These are phyloP conservation scores for Dimargaris verticillata DNA, from an alignment of 192 early-diverging fungal species.

Conservation along the genomic window DNA sequence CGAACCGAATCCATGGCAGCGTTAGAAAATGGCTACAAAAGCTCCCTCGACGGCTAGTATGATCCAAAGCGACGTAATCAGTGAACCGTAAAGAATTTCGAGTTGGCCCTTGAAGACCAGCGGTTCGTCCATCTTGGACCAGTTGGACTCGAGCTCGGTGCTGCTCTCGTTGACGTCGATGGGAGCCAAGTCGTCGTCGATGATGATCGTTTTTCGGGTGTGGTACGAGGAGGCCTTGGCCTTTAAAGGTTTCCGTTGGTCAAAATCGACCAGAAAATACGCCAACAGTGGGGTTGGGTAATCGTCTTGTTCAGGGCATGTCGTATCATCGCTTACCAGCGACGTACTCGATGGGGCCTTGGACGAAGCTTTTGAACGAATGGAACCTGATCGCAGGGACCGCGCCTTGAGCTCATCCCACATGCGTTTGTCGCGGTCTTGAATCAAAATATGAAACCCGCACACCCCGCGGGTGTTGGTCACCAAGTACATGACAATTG, in stretches of 20 bases:
- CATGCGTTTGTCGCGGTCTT: too few species aligned
- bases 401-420: too few species aligned
- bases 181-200: neutral
- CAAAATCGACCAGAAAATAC: neutral
- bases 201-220: neutral
- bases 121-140: constrained; percentile 2
- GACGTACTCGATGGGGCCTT: too few species aligned
- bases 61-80: neutral
- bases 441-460: too few species aligned
- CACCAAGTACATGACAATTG: neutral
- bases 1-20: too few species aligned
- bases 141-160: neutral
- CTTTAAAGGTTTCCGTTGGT: neutral
- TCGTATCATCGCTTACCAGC: too few species aligned
- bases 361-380: too few species aligned
- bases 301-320: too few species aligned
- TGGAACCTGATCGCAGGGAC: too few species aligned
- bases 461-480: constrained; percentile 11
- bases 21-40: too few species aligned
- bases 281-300: neutral
- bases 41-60: too few species aligned
- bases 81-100: neutral
- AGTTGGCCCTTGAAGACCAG: neutral
- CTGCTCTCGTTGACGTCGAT: neutral
- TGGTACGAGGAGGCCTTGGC: neutral